Evolutionary conservation across 345 rosid genomes (phyloP), one percentile per base, ranked within the genome.

Genomic region (Lepidium didymum): DNA sequence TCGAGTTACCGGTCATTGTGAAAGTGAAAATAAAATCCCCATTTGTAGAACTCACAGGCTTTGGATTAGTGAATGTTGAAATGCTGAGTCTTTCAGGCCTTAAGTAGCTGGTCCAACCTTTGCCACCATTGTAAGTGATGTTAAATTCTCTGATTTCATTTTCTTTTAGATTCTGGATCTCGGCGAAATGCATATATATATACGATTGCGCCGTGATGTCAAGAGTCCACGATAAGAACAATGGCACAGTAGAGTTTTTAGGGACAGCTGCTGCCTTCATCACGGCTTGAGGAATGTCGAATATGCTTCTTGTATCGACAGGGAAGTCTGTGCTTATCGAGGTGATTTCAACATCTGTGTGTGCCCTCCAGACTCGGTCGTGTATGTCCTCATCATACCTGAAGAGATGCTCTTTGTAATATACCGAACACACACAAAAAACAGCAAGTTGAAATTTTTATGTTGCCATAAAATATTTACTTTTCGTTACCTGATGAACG

Each of bases 111-210:
- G 1, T 52, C 76, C 73, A 81, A 2, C 1, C 3, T 5, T 0
- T 0, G 1, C 79, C 80, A 47, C 81, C 73, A 16, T 64, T 65
- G 15, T 34, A 8, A 64, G 68, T 61, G 41, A 81, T 76, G 68
- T 67, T 80, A 52, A 83, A 66, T 44, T 63, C 69, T 37, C 87
- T 67, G 1, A 53, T 56, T 35, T 77, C 74, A 46, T 71, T 74
- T 27, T 38, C 56, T 27, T 5, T 10, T 3, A 56, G 76, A 64
- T 57, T 11, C 64, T 45, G 16, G 8, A 85, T 50, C 46, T 82
- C 86, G 12, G 83, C 78, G 2, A 85, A 85, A 65, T 85, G 86
- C 78, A 83, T 63, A 68, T 70, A 81, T 21, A 73, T 41, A 69
- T 79, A 83, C 3, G 69, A 55, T 33, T 40, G 62, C 3, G 27